Conservation (phyloP, 176 grass and related monocot genomes). For the Bolboschoenus planiculmis region DNA sequence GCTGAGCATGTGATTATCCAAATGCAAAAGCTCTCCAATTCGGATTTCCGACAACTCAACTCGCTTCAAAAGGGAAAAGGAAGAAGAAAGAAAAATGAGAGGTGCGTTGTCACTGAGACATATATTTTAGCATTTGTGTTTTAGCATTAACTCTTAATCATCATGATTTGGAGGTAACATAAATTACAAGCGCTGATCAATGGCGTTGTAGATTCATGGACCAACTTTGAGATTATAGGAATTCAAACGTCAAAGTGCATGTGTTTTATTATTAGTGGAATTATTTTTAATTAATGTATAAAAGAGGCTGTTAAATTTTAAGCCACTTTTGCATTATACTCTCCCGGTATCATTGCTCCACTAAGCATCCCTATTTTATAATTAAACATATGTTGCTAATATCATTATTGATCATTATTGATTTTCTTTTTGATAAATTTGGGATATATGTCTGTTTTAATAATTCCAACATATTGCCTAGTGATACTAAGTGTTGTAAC, state of each 20-base stretch:
- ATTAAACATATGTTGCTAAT: background rate
- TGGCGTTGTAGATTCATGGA: background rate
- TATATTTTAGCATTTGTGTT: background rate
- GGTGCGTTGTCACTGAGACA: slow-evolving; percentile 49
- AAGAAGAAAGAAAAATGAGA: slow-evolving; percentile 1
- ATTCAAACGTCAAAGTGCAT: background rate
- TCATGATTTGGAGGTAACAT: background rate
- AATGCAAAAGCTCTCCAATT: slow-evolving; percentile 35
- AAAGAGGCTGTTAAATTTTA: background rate
- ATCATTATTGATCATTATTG: background rate
- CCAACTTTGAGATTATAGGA: background rate
- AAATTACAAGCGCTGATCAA: background rate
- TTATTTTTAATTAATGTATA: background rate
- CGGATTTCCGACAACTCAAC: slow-evolving; percentile 49
- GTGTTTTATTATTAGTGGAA: background rate
- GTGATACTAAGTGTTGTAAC: background rate
- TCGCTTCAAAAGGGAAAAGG: slow-evolving; percentile 38
- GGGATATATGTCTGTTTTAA: background rate
- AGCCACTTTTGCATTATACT: background rate
- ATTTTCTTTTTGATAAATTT: background rate
- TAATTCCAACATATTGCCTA: background rate
- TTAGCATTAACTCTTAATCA: background rate
- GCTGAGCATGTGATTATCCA: slow-evolving; percentile 49
- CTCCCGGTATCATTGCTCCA: slow-evolving; percentile 1
- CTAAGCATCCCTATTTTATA: background rate